Percentiles rank a stretch among this genome's conserved stretches.
These are phyloP conservation scores for Mycena olivaceomarginata DNA, from an alignment of 768 basidiomycete species.

Conservation along the genomic window DNA sequence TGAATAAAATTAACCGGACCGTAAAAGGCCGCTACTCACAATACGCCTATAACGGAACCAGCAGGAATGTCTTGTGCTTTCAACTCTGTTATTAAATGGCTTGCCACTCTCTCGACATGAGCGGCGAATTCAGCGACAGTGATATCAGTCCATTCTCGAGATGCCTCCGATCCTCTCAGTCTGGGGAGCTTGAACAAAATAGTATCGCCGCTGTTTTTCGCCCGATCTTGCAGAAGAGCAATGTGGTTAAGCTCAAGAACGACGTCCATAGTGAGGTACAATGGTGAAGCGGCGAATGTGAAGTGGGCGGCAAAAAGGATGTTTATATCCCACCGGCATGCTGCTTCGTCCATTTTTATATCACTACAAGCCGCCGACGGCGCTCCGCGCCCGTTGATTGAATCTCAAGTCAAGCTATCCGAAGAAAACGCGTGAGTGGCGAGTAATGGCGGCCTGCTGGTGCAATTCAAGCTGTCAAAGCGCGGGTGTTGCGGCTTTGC, in stretches of 20 bases:
- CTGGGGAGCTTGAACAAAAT: conserved; percentile 21
- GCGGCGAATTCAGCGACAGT: conserved; percentile 25
- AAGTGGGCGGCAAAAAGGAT: too few species aligned
- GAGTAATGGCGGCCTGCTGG: background rate
- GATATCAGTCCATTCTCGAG: conserved; percentile 29
- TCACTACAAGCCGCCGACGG: conserved; percentile 10
- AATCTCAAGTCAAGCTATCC: too few species aligned
- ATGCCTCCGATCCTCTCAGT: conserved; percentile 6
- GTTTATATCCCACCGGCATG: conserved; percentile 6
- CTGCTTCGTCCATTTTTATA: conserved; percentile 14
- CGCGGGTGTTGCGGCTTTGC: too few species aligned
- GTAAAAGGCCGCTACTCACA: conserved; percentile 19
- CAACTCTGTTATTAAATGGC: conserved; percentile 12
- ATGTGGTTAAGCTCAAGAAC: conserved; percentile 22
- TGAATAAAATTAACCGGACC: background rate
- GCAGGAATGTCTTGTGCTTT: conserved; percentile 14
- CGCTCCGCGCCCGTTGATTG: background rate
- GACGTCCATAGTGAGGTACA: conserved; percentile 17
- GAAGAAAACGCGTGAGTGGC: too few species aligned
- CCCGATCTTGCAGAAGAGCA: conserved; percentile 26
- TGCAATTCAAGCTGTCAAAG: conserved; percentile 6
- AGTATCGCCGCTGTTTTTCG: conserved; percentile 19
- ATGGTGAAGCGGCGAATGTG: conserved; percentile 20
- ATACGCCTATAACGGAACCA: conserved; percentile 24
- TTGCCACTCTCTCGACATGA: conserved; percentile 25